These are phyloP conservation scores for Mucor plumbeus DNA, from an alignment of 371 early-diverging fungal genomes.

Conservation along the genomic window DNA sequence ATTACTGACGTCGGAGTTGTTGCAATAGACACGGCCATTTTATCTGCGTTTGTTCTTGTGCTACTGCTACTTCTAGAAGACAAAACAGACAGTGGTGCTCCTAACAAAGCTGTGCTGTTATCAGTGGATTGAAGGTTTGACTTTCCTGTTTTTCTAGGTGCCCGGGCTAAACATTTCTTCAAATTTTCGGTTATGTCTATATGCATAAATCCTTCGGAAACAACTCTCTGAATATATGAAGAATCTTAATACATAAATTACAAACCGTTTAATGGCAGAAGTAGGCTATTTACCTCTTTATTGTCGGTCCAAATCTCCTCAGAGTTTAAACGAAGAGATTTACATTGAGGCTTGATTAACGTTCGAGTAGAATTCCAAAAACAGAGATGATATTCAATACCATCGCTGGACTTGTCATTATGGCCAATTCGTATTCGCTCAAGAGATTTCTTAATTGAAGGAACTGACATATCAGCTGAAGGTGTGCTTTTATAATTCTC, in stretches of 20 bases:
- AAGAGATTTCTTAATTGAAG: slow-evolving; percentile 19
- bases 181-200: slow-evolving; percentile 21
- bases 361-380: slow-evolving; percentile 34
- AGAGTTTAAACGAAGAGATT: slow-evolving; percentile 12
- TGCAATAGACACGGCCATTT: background rate
- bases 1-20: slow-evolving; percentile 3
- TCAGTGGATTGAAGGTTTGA: background rate
- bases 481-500: background rate
- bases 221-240: slow-evolving; percentile 9
- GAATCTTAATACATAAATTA: background rate
- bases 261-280: background rate
- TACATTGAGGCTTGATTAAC: slow-evolving; percentile 28
- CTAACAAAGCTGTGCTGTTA: background rate
- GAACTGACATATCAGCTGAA: slow-evolving; percentile 14
- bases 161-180: background rate
- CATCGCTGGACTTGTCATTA: slow-evolving; percentile 1
- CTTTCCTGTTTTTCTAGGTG: background rate
- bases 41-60: background rate
- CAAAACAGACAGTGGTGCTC: background rate
- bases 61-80: background rate
- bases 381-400: slow-evolving; percentile 25
- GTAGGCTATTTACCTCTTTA: slow-evolving; percentile 6
- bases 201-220: slow-evolving; percentile 34
- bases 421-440: slow-evolving; percentile 14
- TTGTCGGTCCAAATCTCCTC: slow-evolving; percentile 21